Evolutionary conservation across 106 monocot genomes (phyloP).

Genomic region (Acorus calamus): DNA sequence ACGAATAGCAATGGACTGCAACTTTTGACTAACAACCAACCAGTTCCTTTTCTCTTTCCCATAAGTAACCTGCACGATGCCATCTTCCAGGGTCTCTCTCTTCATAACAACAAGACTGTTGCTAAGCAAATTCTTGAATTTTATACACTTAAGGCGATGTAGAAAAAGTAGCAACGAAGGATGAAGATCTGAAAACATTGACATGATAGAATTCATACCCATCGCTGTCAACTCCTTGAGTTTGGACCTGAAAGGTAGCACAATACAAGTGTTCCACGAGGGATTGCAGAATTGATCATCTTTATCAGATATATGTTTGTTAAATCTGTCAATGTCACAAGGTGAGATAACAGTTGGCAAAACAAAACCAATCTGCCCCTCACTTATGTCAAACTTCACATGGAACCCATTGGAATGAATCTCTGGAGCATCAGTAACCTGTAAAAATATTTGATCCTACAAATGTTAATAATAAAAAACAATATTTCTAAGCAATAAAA

Average conservation of each 20-base stretch:
- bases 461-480: no score
- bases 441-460: slow-evolving; percentile 1
- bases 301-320: slow-evolving; percentile 33
- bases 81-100: slow-evolving; percentile 56
- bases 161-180: slow-evolving; percentile 87
- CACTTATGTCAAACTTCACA: slow-evolving; percentile 88
- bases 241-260: slow-evolving; percentile 74
- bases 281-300: slow-evolving; percentile 11
- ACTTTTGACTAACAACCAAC: slow-evolving; percentile 64
- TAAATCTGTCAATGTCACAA: slow-evolving; percentile 34
- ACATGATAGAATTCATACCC: slow-evolving; percentile 42
- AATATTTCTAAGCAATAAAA: no score
- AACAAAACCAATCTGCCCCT: slow-evolving; percentile 98
- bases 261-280: slow-evolving; percentile 81
- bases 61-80: slow-evolving; percentile 73
- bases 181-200: slow-evolving; percentile 94
- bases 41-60: slow-evolving; percentile 82
- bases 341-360: slow-evolving; percentile 75
- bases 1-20: slow-evolving; percentile 38
- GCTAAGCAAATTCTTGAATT: slow-evolving; percentile 64
- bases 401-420: slow-evolving; percentile 94
- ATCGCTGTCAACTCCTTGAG: slow-evolving; percentile 20
- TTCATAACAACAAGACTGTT: slow-evolving; percentile 53
- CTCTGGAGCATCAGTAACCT: slow-evolving; percentile 98
- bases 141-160: slow-evolving; percentile 72